Base-by-base conservation (phyloP, 805 yeast species). In the Candida khao-thaluensis region DNA sequence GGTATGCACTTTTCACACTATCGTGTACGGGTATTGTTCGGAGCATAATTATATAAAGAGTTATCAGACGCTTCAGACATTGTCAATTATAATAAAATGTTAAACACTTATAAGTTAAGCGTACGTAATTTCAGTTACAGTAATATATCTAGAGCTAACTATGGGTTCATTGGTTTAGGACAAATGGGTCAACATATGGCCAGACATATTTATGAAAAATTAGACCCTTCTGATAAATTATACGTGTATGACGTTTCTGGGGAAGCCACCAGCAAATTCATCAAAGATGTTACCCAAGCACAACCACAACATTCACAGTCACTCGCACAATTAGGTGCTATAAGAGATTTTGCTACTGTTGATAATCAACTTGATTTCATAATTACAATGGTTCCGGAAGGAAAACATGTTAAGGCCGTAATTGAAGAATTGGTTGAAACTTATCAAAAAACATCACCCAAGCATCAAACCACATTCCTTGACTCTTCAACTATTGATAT, bases 171-270 rank as follows among this genome's bases (percentile, higher is more conserved):
- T 29, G 81, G 81, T n/a, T 60, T 76, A 21, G 81, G 81, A 21
- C 73, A 71, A 40, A 75, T 75, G 81, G 77, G 81, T 37, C 72
- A 67, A 37, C 72, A 71, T 47, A 75, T 75, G 81, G 79, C 79
- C 14, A 56, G 64, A 41, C 77, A 75, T 47, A 59, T 76, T 21
- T 63, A 68, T 49, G 59, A 60, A 40, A 59, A 66, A 39, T 51
- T 70, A 41, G 58, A 56, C 26, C 54, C 66, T 1, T 38, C 45
- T 10, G 79, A 75, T 39, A 52, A 56, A 23, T 56, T 74, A 37
- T 62, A 66, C 27, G 74, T 76, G 7, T 64, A 64, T 48, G 81
- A 75, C 50, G 59, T 67, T 3, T 57, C 56, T 14, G 57, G 62
- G 3, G 51, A 40, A 5, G 62, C 66, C 30, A 51, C 58, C 12